Evolutionary conservation across 164 flowering plant species (phyloP).

Genomic region (Hamamelis virginiana): DNA sequence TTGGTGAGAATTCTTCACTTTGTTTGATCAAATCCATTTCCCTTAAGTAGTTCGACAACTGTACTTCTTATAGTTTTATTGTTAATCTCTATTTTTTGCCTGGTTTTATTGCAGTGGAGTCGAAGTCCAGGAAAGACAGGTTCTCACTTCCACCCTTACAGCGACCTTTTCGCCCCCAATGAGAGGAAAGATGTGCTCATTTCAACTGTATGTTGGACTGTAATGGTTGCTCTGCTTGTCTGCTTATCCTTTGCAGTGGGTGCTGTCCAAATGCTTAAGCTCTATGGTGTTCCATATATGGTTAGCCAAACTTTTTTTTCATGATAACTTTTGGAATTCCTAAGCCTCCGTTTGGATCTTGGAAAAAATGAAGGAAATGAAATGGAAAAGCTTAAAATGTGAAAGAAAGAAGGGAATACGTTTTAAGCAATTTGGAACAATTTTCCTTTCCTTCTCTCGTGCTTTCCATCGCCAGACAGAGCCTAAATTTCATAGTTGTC

Average conservation of each 20-base stretch:
- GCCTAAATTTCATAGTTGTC: no score
- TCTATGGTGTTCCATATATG: constrained; percentile 82
- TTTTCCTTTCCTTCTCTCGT: no score
- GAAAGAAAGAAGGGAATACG: no score
- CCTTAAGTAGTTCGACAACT: neutral
- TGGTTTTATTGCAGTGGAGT: constrained; percentile 50
- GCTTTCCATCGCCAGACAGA: no score
- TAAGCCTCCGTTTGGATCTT: no score
- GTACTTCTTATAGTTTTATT: no score
- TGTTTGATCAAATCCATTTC: neutral
- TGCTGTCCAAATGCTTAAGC: constrained; percentile 68
- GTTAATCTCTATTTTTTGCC: no score
- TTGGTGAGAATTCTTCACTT: constrained; percentile 38
- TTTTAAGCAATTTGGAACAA: no score
- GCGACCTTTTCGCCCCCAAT: constrained; percentile 71
- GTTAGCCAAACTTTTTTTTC: constrained; percentile 29
- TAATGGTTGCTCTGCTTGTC: constrained; percentile 70
- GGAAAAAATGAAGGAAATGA: no score
- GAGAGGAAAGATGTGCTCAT: constrained; percentile 72
- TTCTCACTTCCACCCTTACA: constrained; percentile 81
- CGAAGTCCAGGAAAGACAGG: constrained; percentile 97
- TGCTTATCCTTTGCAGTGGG: constrained; percentile 57
- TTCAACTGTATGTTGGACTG: constrained; percentile 76
- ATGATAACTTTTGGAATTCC: neutral
- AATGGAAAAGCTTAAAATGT: no score